Conservation (phyloP, 176 grass and related monocot species). For the Juncus inflexus region DNA sequence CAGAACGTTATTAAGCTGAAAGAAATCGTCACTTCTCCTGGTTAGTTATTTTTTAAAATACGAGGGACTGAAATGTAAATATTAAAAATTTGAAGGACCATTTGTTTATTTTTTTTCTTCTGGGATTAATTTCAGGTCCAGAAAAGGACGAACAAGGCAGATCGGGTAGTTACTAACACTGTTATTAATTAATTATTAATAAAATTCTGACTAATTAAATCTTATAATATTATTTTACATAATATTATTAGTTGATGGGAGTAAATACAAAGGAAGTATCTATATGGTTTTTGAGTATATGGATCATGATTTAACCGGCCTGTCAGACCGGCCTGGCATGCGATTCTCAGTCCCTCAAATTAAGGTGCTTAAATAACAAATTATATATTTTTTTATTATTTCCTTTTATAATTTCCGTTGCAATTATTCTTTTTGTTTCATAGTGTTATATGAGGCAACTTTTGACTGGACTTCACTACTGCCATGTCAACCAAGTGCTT, state of each 20-base stretch:
- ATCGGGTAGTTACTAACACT: slow-evolving; percentile 42
- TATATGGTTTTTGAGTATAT: slow-evolving; percentile 92
- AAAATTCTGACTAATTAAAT: slow-evolving; percentile 17
- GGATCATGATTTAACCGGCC: slow-evolving; percentile 84
- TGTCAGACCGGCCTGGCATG: slow-evolving; percentile 68
- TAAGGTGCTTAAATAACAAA: slow-evolving; percentile 51
- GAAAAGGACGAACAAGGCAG: slow-evolving; percentile 92
- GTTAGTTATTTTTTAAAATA: slow-evolving; percentile 23
- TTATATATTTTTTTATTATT: not conserved
- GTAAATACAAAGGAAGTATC: slow-evolving; percentile 77
- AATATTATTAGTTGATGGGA: slow-evolving; percentile 38
- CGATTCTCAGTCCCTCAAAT: slow-evolving; percentile 72
- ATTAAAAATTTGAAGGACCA: not conserved
- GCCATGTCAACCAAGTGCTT: slow-evolving; percentile 91
- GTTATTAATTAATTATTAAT: not conserved
- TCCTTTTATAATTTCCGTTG: not conserved
- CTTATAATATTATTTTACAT: slow-evolving; percentile 9
- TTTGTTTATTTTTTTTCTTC: slow-evolving; percentile 5
- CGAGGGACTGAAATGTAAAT: not conserved
- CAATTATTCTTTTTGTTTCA: not conserved
- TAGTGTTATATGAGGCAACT: slow-evolving; percentile 96
- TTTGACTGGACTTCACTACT: slow-evolving; percentile 90
- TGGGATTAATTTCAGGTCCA: slow-evolving; percentile 47
- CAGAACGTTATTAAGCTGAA: slow-evolving; percentile 90
- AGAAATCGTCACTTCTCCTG: slow-evolving; percentile 90